Evolutionary conservation across 2,329 filamentous ascomycete genomes (phyloP), one percentile per base, ranked within the genome.

Genomic region (Beauveria caledonica): DNA sequence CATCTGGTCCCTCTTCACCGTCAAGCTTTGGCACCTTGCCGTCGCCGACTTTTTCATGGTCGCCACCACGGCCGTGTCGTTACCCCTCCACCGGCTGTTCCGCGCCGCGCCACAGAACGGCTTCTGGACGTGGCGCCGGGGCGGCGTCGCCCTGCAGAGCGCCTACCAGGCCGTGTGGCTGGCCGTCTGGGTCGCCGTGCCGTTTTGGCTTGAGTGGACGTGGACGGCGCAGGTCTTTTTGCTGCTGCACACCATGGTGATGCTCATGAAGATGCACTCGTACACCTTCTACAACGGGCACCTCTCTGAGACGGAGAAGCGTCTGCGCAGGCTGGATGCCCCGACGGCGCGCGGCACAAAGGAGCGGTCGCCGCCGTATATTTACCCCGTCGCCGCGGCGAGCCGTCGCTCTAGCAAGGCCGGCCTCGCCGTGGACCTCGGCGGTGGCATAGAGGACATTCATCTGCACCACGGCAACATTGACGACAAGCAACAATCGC

Each of bases 181-280:
- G 33, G 73, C 79, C 1, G 77, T 93, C 63, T 97, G 93, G 93
- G 86, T 94, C 63, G 80, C 82, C 71, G 85, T 92, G 70, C 94
- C 94, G 0, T 97, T 97, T 65, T 73, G 87, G 66, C 80, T 95
- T 9, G 81, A 88, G 56, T 99, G 94, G 94, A 90, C 92, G 3
- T 99, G 94, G 94, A 99, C 94, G 0, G 87, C 93, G 3, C 94
- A 97, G 70, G 94, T 99, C 44, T 99, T 95, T 73, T 84, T 99
- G 67, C 88, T 92, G 11, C 79, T 99, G 39, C 94, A 99, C 74
- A 88, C 92, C 48, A 85, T 99, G 74, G 88, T 90, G 8, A 80
- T 99, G 21, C 85, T 97, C 55, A 99, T 99, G 94, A 99, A 99
- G 79, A 94, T 97, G 86, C 94, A 99, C 73, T 97, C 92, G 6